Conservation (phyloP, 1,139 yeast species). For the Candida tetrigidarum region DNA sequence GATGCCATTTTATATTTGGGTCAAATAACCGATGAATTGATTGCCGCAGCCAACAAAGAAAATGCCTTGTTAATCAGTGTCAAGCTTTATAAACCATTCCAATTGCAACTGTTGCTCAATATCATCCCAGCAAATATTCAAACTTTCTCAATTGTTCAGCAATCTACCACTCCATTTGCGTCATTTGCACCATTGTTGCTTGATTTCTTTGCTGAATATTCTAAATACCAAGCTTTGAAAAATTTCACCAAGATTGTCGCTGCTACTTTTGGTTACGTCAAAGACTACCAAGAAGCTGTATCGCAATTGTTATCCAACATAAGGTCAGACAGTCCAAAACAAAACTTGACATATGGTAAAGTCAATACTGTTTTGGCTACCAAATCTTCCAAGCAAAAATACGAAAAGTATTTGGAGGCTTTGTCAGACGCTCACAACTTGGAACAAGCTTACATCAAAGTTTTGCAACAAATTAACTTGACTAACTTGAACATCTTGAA, state of each 20-base stretch:
- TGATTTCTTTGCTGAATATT: constrained; percentile 72
- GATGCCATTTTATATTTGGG: constrained; percentile 68
- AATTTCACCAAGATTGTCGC: constrained; percentile 58
- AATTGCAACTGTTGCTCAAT: constrained; percentile 51
- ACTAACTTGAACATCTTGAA: constrained; percentile 59
- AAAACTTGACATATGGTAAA: constrained; percentile 66
- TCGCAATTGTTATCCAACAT: constrained; percentile 58
- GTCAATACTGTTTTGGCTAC: constrained; percentile 32
- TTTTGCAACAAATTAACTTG: constrained; percentile 67
- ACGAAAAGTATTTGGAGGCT: constrained; percentile 34
- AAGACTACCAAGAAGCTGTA: constrained; percentile 49
- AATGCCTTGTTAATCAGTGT: constrained; percentile 58
- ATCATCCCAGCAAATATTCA: constrained; percentile 59
- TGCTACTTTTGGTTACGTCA: constrained; percentile 58
- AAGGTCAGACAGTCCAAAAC: constrained; percentile 57
- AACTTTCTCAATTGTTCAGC: constrained; percentile 69
- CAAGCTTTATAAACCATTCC: constrained; percentile 75
- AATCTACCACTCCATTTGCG: constrained; percentile 49
- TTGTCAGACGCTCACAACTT: constrained; percentile 52
- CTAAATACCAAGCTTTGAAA: constrained; percentile 48
- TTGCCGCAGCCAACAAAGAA: constrained; percentile 42
- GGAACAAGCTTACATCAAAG: constrained; percentile 80
- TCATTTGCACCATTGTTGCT: constrained; percentile 65
- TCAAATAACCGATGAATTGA: constrained; percentile 49
- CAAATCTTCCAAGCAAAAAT: constrained; percentile 29